Evolutionary conservation across 768 basidiomycete species (phyloP), one percentile per base, ranked within the genome.

Genomic region (Gelatoporia subvermispora): DNA sequence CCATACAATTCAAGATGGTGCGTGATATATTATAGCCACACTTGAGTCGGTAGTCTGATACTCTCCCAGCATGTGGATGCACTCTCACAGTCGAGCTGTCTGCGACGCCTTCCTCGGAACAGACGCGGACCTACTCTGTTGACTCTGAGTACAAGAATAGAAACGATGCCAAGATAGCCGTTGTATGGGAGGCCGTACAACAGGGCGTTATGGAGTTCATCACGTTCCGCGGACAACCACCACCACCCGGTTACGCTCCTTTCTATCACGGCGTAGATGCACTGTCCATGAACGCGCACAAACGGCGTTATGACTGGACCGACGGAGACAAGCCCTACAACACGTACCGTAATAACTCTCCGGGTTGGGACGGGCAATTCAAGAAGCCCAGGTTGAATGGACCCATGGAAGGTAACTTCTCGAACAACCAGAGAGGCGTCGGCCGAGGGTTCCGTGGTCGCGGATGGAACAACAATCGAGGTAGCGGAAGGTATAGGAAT

Each of bases 121-220:
- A 76, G 44, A 54, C 65, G n/a, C 70, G 69, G 25, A 63, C 62
- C 44, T 87, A 77, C 59, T 60, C 63, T 0, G 76, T 76, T 8
- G 64, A 72, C 7, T 60, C 67, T 8, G 72, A 78, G 49, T 85
- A 83, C 59, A 70, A 75, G 36, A 75, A 67, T 23, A 82, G 80
- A 55, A 68, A 68, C 15, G 85, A 88, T 52, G 85, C 85, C 4
- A 84, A 76, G 60, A 66, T 72, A 15, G 83, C 79, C 13, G 83
- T 77, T 10, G 66, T 74, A 1, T 71, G 69, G 46, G 62, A 64
- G 2, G 85, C 83, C 2, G 76, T 73, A 15, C 68, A 79, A 52
- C 62, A 74, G 52, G 84, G 85, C 9, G 68, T 71, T 16, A 60
- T 86, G 36, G 82, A 86, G 50, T 73, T 82, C 39, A 60, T 86